Percentiles rank a stretch among this genome's conserved stretches.
Conservation (phyloP, 202 grass and related monocot species). For the Zoysia matrella region DNA sequence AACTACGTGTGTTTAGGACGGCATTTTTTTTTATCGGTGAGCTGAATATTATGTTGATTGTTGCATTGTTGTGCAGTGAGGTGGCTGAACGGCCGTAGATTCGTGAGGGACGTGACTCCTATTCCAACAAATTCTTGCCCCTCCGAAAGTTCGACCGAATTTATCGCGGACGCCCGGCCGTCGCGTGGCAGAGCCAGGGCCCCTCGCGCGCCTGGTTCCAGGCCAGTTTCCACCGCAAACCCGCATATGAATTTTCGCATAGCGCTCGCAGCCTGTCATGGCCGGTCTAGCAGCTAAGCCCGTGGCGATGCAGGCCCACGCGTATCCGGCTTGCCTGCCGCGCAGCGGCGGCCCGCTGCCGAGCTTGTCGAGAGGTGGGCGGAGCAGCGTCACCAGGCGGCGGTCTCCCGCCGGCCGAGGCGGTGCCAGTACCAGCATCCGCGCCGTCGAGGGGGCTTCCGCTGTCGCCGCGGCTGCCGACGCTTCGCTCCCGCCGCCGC, state of each 20-base stretch:
- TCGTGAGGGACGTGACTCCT: too few relatives aligned
- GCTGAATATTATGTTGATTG: too few relatives aligned
- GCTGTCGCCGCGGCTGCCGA: slow-evolving; percentile 42
- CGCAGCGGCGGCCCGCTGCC: neutral
- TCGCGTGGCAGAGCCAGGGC: neutral
- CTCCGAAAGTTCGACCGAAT: too few relatives aligned
- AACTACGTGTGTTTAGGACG: too few relatives aligned
- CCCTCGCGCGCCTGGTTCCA: neutral
- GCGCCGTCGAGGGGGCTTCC: slow-evolving; percentile 53
- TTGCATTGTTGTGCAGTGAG: too few relatives aligned
- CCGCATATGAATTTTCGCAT: neutral
- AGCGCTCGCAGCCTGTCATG: neutral
- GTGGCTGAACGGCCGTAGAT: too few relatives aligned
- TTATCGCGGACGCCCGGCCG: slow-evolving; percentile 30
- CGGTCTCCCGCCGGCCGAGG: slow-evolving; percentile 20
- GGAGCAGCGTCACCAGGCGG: neutral
- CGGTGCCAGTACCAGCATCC: neutral
- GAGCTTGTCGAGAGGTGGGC: neutral
- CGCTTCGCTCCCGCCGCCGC: slow-evolving; percentile 47
- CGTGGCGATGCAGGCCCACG: slow-evolving; percentile 50
- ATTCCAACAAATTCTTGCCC: too few relatives aligned
- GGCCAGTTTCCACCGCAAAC: slow-evolving; percentile 25
- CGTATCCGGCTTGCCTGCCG: slow-evolving; percentile 24
- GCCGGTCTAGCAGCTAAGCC: neutral
- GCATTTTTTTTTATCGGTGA: too few relatives aligned